Conservation (phyloP, 306 rosid genomes). For the Cicer cuneatum region DNA sequence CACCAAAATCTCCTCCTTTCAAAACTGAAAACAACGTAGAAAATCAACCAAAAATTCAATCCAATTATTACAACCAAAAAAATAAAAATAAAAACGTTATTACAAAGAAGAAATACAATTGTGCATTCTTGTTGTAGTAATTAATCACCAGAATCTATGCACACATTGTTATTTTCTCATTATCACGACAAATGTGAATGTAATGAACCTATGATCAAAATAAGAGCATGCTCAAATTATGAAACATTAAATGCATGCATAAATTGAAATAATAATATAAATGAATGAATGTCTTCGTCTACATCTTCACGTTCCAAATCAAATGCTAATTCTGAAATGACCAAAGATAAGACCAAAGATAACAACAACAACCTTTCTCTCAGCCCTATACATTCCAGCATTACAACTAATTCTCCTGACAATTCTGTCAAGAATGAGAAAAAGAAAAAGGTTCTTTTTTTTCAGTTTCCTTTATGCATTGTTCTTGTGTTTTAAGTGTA, state of each 20-base stretch:
- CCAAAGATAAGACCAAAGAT: constrained; percentile 51
- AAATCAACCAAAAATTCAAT: constrained; percentile 5
- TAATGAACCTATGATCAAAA: constrained; percentile 28
- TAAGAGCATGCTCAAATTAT: constrained; percentile 12
- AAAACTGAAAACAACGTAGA: constrained; percentile 45
- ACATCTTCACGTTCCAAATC: constrained; percentile 38
- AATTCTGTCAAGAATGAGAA: constrained; percentile 58
- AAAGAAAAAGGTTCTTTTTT: constrained; percentile 62
- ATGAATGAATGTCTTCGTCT: constrained; percentile 59
- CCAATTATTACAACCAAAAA: neutral
- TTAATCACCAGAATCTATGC: neutral
- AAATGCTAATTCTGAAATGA: constrained; percentile 53
- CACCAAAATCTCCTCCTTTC: constrained; percentile 70
- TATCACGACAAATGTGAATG: neutral
- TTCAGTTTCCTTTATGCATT: neutral
- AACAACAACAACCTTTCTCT: neutral
- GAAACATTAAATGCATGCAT: neutral
- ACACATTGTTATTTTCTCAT: neutral
- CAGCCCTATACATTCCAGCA: constrained; percentile 8
- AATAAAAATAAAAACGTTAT: neutral
- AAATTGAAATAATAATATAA: neutral
- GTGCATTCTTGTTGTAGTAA: neutral
- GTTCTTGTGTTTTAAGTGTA: neutral
- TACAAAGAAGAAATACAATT: neutral
- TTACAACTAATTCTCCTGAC: constrained; percentile 36